These are phyloP conservation scores for Cynanchum wilfordii DNA, from an alignment of 257 asterid genomes.

Conservation along the genomic window DNA sequence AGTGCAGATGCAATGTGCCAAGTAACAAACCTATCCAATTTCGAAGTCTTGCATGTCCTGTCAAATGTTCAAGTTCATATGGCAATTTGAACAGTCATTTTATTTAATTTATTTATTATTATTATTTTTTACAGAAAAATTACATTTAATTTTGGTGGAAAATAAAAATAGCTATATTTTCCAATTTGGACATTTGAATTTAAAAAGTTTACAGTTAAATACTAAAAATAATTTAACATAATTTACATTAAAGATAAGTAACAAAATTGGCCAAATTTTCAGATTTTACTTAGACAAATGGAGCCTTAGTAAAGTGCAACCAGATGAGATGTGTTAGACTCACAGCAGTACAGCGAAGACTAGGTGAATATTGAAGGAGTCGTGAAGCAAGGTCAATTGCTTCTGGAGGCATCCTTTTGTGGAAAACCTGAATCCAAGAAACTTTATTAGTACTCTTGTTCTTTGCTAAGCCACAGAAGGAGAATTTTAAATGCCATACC, in stretches of 20 bases:
- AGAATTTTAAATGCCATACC: slow-evolving; percentile 24
- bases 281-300: too few species aligned
- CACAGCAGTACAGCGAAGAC: slow-evolving; percentile 88
- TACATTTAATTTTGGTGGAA: too few species aligned
- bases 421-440: slow-evolving; percentile 57
- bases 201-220: too few species aligned
- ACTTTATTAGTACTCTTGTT: slow-evolving; percentile 18
- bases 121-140: too few species aligned
- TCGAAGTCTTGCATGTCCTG: background rate
- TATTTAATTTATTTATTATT: too few species aligned
- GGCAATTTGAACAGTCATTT: too few species aligned
- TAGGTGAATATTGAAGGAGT: slow-evolving; percentile 87
- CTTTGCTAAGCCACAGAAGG: background rate
- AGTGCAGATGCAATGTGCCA: background rate
- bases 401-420: slow-evolving; percentile 92
- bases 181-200: too few species aligned
- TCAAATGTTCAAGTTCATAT: background rate
- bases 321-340: slow-evolving; percentile 10
- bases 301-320: background rate
- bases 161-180: too few species aligned
- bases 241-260: too few species aligned
- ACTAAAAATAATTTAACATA: too few species aligned
- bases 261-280: too few species aligned
- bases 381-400: slow-evolving; percentile 93
- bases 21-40: background rate